Percentiles rank a stretch among this genome's conserved stretches.
Evolutionary conservation across 768 basidiomycete genomes (phyloP).

Genomic region (Daedaleopsis sinensis): DNA sequence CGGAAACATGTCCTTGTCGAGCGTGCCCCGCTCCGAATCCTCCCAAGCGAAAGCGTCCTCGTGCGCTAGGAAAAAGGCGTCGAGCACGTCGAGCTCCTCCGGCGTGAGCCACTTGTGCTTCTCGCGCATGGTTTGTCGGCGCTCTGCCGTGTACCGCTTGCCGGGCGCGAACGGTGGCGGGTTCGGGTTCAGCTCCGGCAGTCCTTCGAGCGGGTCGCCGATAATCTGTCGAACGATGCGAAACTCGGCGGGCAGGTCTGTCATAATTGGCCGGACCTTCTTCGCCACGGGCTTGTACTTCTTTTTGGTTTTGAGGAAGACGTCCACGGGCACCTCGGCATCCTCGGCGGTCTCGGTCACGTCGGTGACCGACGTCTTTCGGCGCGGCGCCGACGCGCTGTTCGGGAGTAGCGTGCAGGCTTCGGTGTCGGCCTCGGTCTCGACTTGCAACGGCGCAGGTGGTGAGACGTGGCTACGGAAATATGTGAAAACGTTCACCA

Average conservation of each 20-base stretch:
- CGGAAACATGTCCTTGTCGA: not conserved
- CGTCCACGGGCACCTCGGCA: not conserved
- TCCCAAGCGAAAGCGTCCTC: not conserved
- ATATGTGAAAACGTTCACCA: too few relatives aligned
- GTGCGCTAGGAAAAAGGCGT: not conserved
- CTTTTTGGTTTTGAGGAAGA: not conserved
- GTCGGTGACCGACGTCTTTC: not conserved
- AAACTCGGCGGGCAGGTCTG: slow-evolving; percentile 28
- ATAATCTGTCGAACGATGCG: slow-evolving; percentile 30
- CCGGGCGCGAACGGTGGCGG: slow-evolving; percentile 13
- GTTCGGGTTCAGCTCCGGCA: slow-evolving; percentile 24
- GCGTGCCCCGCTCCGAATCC: not conserved
- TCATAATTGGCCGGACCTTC: slow-evolving; percentile 31
- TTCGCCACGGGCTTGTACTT: slow-evolving; percentile 21
- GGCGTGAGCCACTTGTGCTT: not conserved
- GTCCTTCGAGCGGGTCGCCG: slow-evolving; percentile 30
- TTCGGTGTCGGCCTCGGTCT: too few relatives aligned
- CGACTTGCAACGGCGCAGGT: too few relatives aligned
- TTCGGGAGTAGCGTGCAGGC: too few relatives aligned
- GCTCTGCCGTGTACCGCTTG: not conserved
- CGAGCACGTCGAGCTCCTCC: not conserved
- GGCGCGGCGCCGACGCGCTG: too few relatives aligned
- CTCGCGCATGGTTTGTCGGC: not conserved
- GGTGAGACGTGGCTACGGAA: too few relatives aligned
- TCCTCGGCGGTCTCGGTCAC: not conserved